Conservation (phyloP, 371 early-diverging fungal species). For the Basidiobolus meristosporus region DNA sequence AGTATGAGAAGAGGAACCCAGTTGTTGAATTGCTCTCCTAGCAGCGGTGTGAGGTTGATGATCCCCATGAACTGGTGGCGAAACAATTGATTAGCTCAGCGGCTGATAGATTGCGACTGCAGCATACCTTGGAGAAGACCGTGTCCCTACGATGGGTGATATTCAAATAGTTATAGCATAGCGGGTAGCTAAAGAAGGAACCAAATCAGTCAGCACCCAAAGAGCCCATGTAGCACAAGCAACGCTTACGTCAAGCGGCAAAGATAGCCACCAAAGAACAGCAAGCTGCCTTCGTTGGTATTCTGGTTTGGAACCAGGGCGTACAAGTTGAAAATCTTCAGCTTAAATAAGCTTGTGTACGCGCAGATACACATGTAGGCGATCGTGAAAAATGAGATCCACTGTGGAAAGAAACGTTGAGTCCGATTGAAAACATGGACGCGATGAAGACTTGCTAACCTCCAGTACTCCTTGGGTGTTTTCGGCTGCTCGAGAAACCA, state of each 20-base stretch:
- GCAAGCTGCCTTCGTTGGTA: constrained; percentile 69
- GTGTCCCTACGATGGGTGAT: constrained; percentile 21
- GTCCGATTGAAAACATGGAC: background rate
- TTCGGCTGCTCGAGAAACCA: constrained; percentile 17
- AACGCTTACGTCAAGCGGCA: constrained; percentile 51
- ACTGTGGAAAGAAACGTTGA: too few relatives aligned
- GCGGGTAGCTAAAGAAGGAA: constrained; percentile 32
- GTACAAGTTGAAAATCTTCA: constrained; percentile 68
- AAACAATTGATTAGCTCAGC: too few relatives aligned
- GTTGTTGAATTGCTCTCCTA: constrained; percentile 66
- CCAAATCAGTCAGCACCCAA: background rate
- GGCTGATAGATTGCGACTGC: background rate
- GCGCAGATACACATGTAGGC: constrained; percentile 85
- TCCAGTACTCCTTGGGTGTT: constrained; percentile 31
- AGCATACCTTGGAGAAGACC: constrained; percentile 18
- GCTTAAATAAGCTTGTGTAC: constrained; percentile 70
- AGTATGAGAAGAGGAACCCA: constrained; percentile 74
- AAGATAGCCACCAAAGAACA: constrained; percentile 79
- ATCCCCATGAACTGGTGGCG: constrained; percentile 50
- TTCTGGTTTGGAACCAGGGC: constrained; percentile 71
- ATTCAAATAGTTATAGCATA: constrained; percentile 86
- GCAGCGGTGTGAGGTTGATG: constrained; percentile 70
- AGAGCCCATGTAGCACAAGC: background rate
- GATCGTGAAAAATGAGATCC: constrained; percentile 50
- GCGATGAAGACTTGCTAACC: constrained; percentile 10